These are phyloP conservation scores for Cutaneotrichosporon mucoides DNA, from an alignment of 1,284 basidiomycete species.

Conservation along the genomic window DNA sequence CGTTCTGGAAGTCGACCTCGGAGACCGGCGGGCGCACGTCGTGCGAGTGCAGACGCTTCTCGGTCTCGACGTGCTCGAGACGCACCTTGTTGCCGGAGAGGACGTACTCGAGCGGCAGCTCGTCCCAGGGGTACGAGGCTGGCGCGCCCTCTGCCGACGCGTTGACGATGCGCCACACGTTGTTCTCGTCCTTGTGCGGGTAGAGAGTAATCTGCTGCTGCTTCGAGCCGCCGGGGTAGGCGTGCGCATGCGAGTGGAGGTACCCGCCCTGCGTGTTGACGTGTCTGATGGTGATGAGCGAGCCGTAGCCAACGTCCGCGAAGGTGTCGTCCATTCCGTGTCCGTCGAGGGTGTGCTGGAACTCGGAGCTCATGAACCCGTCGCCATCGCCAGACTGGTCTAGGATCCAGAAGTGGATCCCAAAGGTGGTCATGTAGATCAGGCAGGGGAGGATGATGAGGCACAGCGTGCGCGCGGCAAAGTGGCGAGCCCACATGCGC, in stretches of 20 bases:
- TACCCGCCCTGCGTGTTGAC: conserved; percentile 97
- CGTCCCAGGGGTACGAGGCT: conserved; percentile 56
- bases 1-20: conserved; percentile 98
- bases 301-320: conserved; percentile 87
- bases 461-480: conserved; percentile 80
- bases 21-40: conserved; percentile 92
- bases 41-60: conserved; percentile 90
- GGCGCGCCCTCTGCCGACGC: conserved; percentile 54
- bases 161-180: conserved; percentile 79
- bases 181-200: conserved; percentile 90
- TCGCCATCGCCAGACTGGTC: conserved; percentile 91
- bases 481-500: conserved; percentile 74
- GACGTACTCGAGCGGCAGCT: conserved; percentile 62
- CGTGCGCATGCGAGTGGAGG: conserved; percentile 87
- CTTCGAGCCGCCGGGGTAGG: conserved; percentile 79
- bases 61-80: conserved; percentile 72
- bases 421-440: conserved; percentile 95
- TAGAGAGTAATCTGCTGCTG: conserved; percentile 95
- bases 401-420: conserved; percentile 87
- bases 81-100: conserved; percentile 70
- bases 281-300: conserved; percentile 77
- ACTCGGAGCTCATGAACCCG: conserved; percentile 98
- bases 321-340: conserved; percentile 88
- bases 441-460: conserved; percentile 76
- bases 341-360: conserved; percentile 93